phyloP scores from a whole-genome alignment of 2,329 filamentous ascomycete species.

The Neobulgaria alba region DNA sequence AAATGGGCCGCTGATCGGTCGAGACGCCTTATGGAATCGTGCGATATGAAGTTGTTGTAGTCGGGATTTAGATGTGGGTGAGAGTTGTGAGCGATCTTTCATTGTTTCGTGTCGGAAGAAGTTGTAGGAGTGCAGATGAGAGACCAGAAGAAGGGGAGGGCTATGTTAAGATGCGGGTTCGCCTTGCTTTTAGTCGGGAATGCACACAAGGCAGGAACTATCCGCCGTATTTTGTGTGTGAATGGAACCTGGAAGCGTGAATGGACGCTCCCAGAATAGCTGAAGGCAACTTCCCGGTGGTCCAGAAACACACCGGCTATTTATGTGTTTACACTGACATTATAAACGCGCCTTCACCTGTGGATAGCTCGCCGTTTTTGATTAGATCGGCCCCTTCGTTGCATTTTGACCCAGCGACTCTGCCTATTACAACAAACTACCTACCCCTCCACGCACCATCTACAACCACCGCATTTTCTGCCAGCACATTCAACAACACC shows the following conservation, averaged over 20 bases:
- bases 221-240: too few species aligned
- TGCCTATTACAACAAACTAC: too few species aligned
- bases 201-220: not conserved
- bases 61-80: constrained; percentile 10
- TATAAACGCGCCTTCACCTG: too few species aligned
- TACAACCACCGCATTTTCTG: not conserved
- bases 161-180: not conserved
- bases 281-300: too few species aligned
- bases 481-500: constrained; percentile 2
- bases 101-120: constrained; percentile 19
- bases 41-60: constrained; percentile 13
- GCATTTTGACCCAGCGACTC: too few species aligned
- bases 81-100: constrained; percentile 18
- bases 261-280: too few species aligned
- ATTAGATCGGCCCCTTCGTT: too few species aligned
- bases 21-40: constrained; percentile 12
- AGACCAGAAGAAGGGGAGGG: constrained; percentile 1
- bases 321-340: too few species aligned
- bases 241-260: too few species aligned
- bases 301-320: too few species aligned
- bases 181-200: not conserved
- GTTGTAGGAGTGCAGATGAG: constrained; percentile 2
- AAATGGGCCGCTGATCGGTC: constrained; percentile 20
- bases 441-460: constrained; percentile 15
- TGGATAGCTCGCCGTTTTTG: too few species aligned